Conservation (phyloP, 345 rosid species). For the Aquilaria sinensis region DNA sequence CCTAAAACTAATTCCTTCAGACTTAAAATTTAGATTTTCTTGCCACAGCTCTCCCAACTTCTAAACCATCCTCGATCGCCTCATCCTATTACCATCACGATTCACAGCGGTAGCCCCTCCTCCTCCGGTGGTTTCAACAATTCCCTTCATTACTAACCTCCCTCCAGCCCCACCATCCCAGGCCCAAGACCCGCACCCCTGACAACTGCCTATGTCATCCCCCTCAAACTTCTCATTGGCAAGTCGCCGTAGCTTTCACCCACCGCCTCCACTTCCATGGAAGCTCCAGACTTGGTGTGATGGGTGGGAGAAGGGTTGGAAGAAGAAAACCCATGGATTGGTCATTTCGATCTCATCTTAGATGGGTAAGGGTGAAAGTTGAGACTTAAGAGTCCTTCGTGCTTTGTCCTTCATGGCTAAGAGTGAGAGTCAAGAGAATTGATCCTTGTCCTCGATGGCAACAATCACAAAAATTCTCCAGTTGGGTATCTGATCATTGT, state of each 20-base stretch:
- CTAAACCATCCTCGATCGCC: too few relatives aligned
- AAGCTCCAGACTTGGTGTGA: constrained; percentile 71
- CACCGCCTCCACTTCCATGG: constrained; percentile 50
- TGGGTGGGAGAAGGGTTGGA: constrained; percentile 95
- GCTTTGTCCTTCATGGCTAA: too few relatives aligned
- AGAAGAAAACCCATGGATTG: constrained; percentile 48
- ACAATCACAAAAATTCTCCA: too few relatives aligned
- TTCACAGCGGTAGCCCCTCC: constrained; percentile 36
- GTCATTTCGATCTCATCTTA: too few relatives aligned
- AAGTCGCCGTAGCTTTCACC: constrained; percentile 86
- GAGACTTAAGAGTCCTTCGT: too few relatives aligned
- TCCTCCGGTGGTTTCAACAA: constrained; percentile 61
- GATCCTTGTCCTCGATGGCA: too few relatives aligned
- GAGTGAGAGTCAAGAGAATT: too few relatives aligned
- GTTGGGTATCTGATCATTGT: too few relatives aligned
- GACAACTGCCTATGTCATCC: constrained; percentile 53
- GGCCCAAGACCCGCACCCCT: constrained; percentile 42
- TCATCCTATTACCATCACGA: constrained; percentile 57
- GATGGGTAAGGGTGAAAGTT: too few relatives aligned
- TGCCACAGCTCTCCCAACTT: too few relatives aligned
- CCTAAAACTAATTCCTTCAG: too few relatives aligned
- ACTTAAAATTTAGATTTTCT: too few relatives aligned
- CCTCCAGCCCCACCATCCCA: constrained; percentile 45
- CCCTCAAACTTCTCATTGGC: constrained; percentile 81
- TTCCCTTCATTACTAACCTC: constrained; percentile 66